Evolutionary conservation across 106 monocot genomes (phyloP).

Genomic region (Hemerocallis citrina): DNA sequence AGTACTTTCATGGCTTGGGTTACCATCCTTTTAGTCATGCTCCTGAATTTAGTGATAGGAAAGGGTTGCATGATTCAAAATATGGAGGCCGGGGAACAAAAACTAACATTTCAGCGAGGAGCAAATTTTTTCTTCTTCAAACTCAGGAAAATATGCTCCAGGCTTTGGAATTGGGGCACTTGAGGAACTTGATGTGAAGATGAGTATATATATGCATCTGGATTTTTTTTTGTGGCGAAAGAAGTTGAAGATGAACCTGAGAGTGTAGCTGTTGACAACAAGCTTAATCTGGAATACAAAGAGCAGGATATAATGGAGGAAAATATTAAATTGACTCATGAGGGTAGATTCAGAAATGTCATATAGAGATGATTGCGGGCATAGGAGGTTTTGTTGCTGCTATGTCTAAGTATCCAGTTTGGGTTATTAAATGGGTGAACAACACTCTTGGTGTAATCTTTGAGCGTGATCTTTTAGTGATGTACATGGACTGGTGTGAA

Average conservation of each 20-base stretch:
- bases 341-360: no score
- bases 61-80: constrained; percentile 30
- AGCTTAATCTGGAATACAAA: constrained; percentile 29
- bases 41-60: constrained; percentile 91
- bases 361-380: no score
- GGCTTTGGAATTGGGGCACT: constrained; percentile 96
- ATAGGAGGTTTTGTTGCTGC: no score
- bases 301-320: no score
- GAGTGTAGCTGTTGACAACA: constrained; percentile 16
- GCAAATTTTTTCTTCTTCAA: constrained; percentile 16
- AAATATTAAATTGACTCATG: no score
- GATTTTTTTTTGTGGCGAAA: constrained; percentile 50
- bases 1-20: constrained; percentile 74
- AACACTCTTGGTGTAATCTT: no score
- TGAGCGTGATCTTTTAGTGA: no score
- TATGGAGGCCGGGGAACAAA: constrained; percentile 12
- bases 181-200: constrained; percentile 92
- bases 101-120: constrained; percentile 12
- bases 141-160: constrained; percentile 80
- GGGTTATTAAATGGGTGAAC: no score
- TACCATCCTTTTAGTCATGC: constrained; percentile 91
- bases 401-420: no score
- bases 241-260: constrained; percentile 61
- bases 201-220: constrained; percentile 83
- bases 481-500: no score